Percentiles rank a stretch among this genome's conserved stretches.
These are phyloP conservation scores for Cucurbita moschata DNA, from an alignment of 306 rosid genomes.

Conservation along the genomic window DNA sequence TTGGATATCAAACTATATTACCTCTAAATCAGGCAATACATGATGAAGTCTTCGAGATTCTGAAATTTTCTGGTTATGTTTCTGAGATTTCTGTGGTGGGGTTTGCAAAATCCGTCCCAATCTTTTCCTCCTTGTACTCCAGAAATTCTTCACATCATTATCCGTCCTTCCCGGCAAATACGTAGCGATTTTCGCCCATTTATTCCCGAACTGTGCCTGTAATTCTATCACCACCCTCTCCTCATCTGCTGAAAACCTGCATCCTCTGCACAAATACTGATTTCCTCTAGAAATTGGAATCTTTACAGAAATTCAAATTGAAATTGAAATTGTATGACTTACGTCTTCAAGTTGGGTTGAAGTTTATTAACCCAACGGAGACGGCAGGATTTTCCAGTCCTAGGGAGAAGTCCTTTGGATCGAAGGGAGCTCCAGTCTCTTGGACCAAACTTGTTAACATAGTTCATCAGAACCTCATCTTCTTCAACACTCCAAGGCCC, in stretches of 20 bases:
- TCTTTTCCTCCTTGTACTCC: slow-evolving; percentile 92
- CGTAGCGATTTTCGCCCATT: slow-evolving; percentile 85
- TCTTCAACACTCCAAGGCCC: not conserved
- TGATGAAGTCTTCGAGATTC: not conserved
- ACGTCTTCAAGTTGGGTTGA: slow-evolving; percentile 81
- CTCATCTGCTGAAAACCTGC: slow-evolving; percentile 76
- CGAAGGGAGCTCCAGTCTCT: slow-evolving; percentile 99
- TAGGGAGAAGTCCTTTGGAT: slow-evolving; percentile 82
- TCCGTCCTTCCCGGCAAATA: slow-evolving; percentile 68
- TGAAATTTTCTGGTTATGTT: not conserved
- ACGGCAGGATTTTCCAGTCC: slow-evolving; percentile 90
- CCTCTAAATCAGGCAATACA: not conserved
- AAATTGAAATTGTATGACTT: not conserved
- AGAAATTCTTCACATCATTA: slow-evolving; percentile 89
- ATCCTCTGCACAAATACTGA: slow-evolving; percentile 22
- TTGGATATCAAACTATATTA: not conserved
- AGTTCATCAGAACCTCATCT: slow-evolving; percentile 43
- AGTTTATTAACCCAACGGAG: slow-evolving; percentile 98
- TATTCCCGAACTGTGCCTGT: slow-evolving; percentile 77
- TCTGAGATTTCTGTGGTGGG: slow-evolving; percentile 44
- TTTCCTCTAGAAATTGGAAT: not conserved
- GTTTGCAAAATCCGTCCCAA: slow-evolving; percentile 55
- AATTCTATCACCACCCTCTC: slow-evolving; percentile 81
- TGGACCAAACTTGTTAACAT: slow-evolving; percentile 64
- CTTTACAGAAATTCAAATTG: not conserved